phyloP scores from a whole-genome alignment of 768 basidiomycete genomes.

The Pholiota conissans region DNA sequence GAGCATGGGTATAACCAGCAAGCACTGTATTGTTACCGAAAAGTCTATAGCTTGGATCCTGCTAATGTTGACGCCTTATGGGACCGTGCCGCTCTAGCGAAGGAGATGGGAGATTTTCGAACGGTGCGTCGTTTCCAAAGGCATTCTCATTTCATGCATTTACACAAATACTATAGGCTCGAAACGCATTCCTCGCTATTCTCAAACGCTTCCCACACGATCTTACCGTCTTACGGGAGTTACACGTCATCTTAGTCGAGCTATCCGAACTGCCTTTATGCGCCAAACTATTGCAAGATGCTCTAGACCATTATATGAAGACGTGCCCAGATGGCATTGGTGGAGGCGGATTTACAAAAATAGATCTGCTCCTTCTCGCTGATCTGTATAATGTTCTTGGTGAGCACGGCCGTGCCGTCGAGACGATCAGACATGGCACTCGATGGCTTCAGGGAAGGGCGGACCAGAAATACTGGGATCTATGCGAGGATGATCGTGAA shows the following conservation, averaged over 20 bases:
- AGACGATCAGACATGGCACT: constrained; percentile 70
- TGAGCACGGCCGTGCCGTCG: constrained; percentile 66
- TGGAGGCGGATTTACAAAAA: constrained; percentile 57
- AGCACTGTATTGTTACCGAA: constrained; percentile 89
- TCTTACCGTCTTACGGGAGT: constrained; percentile 73
- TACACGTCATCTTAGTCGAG: constrained; percentile 77
- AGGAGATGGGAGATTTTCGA: constrained; percentile 67
- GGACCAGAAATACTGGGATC: constrained; percentile 77
- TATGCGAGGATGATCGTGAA: constrained; percentile 85
- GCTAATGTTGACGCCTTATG: constrained; percentile 83
- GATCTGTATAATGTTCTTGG: constrained; percentile 79
- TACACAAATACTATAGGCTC: constrained; percentile 40
- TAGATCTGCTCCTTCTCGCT: constrained; percentile 81
- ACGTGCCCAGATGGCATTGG: constrained; percentile 46
- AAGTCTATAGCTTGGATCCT: constrained; percentile 77
- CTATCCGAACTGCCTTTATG: constrained; percentile 67
- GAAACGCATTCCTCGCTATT: constrained; percentile 65
- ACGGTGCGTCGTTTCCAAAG: constrained; percentile 44
- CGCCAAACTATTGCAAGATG: constrained; percentile 65
- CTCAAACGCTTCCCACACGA: constrained; percentile 80
- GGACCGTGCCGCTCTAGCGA: constrained; percentile 84
- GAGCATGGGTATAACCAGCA: constrained; percentile 77
- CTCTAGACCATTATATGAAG: constrained; percentile 67
- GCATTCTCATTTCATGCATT: neutral
- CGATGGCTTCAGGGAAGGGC: constrained; percentile 90